A percentile compares a stretch with the other conserved stretches of the same genome.
phyloP scores from a whole-genome alignment of 129 eudicot species.

The Pulicaria dysenterica region DNA sequence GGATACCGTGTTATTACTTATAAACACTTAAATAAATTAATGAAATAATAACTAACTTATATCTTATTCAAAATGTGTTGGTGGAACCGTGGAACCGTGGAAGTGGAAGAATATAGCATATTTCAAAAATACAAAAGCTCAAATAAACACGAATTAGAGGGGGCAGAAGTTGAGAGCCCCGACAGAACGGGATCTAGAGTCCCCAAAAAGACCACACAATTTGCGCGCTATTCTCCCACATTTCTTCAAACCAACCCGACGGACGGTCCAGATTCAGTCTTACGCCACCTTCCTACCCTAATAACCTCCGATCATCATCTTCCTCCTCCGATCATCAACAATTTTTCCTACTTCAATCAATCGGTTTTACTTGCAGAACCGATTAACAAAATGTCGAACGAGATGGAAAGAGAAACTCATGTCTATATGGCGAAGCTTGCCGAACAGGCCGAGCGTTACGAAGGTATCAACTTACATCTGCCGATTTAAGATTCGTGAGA shows the following conservation, averaged over 20 bases:
- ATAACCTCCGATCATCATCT: slow-evolving; percentile 27
- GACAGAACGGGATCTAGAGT: slow-evolving; percentile 35
- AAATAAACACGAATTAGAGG: neutral
- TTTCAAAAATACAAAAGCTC: neutral
- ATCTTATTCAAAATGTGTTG: too few relatives aligned
- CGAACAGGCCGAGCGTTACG: slow-evolving; percentile 97
- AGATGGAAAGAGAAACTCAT: slow-evolving; percentile 87
- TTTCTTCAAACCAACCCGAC: slow-evolving; percentile 36
- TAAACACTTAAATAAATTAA: too few relatives aligned
- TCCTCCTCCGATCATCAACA: slow-evolving; percentile 9
- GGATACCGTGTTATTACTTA: too few relatives aligned
- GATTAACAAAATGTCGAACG: slow-evolving; percentile 61
- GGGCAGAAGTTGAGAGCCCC: slow-evolving; percentile 19
- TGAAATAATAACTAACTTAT: too few relatives aligned
- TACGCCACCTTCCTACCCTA: neutral
- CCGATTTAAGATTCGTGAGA: slow-evolving; percentile 10
- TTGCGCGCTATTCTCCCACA: slow-evolving; percentile 36
- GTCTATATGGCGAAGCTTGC: slow-evolving; percentile 97
- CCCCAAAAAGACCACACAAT: slow-evolving; percentile 30
- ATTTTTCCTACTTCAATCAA: slow-evolving; percentile 16
- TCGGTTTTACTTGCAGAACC: slow-evolving; percentile 22
- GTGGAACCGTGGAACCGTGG: too few relatives aligned
- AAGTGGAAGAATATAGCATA: too few relatives aligned
- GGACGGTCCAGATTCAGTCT: slow-evolving; percentile 47
- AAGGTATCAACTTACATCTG: slow-evolving; percentile 43